Base-by-base conservation (phyloP, 768 basidiomycete species). In the Boletus vermiculosoides region DNA sequence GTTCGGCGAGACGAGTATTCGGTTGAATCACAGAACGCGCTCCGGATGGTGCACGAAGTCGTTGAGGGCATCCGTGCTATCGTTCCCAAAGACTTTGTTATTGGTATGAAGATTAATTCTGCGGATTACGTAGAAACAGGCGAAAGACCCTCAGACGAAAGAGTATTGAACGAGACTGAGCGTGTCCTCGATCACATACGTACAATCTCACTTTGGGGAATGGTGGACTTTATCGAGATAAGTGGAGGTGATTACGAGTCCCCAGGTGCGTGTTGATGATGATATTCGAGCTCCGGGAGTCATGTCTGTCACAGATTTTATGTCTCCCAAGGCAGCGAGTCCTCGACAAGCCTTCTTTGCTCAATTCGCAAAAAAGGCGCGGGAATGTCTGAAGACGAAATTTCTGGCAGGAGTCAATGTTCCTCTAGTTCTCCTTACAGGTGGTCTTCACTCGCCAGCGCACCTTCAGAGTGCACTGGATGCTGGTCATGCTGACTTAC, bases 181-280 rank as follows among this genome's bases (percentile, higher is more conserved):
- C 74, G 79, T 25, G 86, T 86, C 1, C 70, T 92, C 3, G 70
- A 77, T 22, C 86, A 94, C 64, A 74, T 93, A 13, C 69, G 73
- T 18, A 68, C 77, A 39, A 83, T 94, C 30, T 81, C 86, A 0
- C 67, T 70, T 39, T 91, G 90, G 85, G 78, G 79, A 1, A 72
- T 74, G 18, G 65, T 95, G 5, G 93, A 96, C 69, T 88, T 93
- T 65, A 83, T 96, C 50, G 93, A 96, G 71, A 82, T 96, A 57
- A 91, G 87, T 54, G 93, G 93, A 2, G 93, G 93, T 0, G 86
- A 87, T 66, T 96, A 95, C 62, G 90, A 92, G 65, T 82, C 78
- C 18, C 87, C 89, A 62, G 83, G 92, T 87, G 62, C 18, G 77
- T 63, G 12, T 0, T 3, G 28, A 15, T 5, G 30, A 40, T 20